Conservation (phyloP, 2,329 filamentous ascomycete species). For the Ceratocystiopsis brevicomis region DNA sequence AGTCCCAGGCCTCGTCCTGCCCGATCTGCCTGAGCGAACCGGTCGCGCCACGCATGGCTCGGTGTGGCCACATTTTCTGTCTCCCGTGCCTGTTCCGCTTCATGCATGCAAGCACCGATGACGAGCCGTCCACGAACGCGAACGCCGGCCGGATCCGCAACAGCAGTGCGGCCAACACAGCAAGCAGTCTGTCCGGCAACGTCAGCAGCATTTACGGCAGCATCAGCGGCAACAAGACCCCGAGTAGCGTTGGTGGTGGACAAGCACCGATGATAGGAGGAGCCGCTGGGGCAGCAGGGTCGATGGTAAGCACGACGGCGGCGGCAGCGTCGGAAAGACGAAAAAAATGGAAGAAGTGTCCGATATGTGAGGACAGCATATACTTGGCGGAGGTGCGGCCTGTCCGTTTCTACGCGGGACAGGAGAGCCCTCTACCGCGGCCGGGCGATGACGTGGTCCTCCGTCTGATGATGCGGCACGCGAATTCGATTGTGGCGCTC, state of each 20-base stretch:
- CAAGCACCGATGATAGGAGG: no score
- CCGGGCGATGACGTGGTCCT: conserved; percentile 82
- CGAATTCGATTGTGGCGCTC: conserved; percentile 69
- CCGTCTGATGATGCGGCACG: conserved; percentile 62
- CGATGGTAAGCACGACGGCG: neutral
- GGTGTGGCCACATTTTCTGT: conserved; percentile 94
- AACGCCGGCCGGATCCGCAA: no score
- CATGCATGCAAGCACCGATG: conserved; percentile 66
- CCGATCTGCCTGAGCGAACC: conserved; percentile 89
- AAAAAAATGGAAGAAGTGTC: conserved; percentile 67
- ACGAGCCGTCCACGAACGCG: conserved; percentile 32
- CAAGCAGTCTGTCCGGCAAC: no score
- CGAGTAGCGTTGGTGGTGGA: neutral
- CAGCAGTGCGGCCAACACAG: no score
- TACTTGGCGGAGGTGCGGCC: conserved; percentile 79
- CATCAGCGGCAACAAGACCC: neutral
- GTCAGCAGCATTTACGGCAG: neutral
- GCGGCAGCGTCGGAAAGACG: neutral
- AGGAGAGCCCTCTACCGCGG: conserved; percentile 62
- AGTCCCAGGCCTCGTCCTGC: conserved; percentile 76
- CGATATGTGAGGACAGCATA: conserved; percentile 86
- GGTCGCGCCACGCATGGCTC: conserved; percentile 88
- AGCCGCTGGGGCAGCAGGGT: neutral
- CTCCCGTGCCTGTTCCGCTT: conserved; percentile 83
- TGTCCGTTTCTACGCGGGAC: conserved; percentile 77